Evolutionary conservation across 306 rosid species (phyloP).

Genomic region (Casuarina glauca): DNA sequence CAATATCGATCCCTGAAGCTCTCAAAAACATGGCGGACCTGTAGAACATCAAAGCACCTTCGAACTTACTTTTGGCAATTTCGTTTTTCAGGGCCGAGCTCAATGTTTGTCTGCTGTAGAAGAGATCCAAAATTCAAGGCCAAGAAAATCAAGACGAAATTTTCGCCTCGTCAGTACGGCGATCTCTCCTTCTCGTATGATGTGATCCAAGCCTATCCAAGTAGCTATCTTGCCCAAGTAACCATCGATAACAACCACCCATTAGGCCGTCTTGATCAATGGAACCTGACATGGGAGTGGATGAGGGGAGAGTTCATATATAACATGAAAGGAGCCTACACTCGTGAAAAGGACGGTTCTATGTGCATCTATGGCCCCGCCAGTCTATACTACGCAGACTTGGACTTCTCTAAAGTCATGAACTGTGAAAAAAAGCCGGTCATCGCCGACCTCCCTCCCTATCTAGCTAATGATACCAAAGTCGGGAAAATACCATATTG

Average conservation of each 20-base stretch:
- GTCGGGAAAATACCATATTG: conserved; percentile 72
- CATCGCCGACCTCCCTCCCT: conserved; percentile 68
- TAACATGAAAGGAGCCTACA: conserved; percentile 66
- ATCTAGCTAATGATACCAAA: conserved; percentile 49
- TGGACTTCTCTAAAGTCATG: conserved; percentile 69
- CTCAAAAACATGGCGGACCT: too few species aligned
- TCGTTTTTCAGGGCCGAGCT: conserved; percentile 34
- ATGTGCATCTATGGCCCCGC: conserved; percentile 65
- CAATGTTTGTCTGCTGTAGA: conserved; percentile 71
- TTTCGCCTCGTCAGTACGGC: conserved; percentile 52
- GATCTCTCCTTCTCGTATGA: conserved; percentile 74
- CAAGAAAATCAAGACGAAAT: conserved; percentile 37
- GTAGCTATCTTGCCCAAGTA: conserved; percentile 61
- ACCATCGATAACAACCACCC: conserved; percentile 74
- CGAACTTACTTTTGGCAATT: neutral
- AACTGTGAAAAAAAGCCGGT: conserved; percentile 62
- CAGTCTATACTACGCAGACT: conserved; percentile 42
- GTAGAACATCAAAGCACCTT: too few species aligned
- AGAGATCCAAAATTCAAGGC: conserved; percentile 66
- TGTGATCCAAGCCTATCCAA: conserved; percentile 50
- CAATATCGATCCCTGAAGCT: too few species aligned
- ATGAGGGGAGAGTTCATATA: conserved; percentile 72
- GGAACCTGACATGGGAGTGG: conserved; percentile 96
- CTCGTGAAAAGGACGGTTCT: conserved; percentile 47
- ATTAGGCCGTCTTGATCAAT: conserved; percentile 78